Evolutionary conservation across 352 stramenopile species (phyloP).

Genomic region (Phytophthora palmivora): DNA sequence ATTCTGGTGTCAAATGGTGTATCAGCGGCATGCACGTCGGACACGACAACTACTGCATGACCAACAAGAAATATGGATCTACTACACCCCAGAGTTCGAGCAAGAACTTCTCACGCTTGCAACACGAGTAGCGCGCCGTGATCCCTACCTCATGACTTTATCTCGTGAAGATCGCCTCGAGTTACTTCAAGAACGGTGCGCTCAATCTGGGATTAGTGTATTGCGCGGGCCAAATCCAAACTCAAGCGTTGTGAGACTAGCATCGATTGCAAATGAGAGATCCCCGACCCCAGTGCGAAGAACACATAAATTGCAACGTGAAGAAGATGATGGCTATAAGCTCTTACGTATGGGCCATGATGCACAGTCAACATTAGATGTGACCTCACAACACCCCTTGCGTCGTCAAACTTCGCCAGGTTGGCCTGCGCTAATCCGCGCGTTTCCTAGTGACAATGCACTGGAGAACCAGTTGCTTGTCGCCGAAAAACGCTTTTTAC

Average conservation of each 20-base stretch:
- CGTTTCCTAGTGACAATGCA: conserved; percentile 53
- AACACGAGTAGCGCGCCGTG: conserved; percentile 52
- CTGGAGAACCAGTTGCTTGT: conserved; percentile 63
- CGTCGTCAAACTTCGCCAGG: conserved; percentile 2
- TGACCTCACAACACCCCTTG: conserved; percentile 1
- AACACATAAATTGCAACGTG: conserved; percentile 8
- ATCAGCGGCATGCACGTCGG: conserved; percentile 65
- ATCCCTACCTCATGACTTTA: conserved; percentile 74
- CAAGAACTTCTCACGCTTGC: conserved; percentile 63
- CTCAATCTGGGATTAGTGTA: conserved; percentile 63
- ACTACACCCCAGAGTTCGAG: conserved; percentile 70
- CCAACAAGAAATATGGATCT: conserved; percentile 77
- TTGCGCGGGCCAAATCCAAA: conserved; percentile 52
- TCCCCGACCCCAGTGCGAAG: conserved; percentile 1
- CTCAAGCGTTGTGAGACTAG: conserved; percentile 31
- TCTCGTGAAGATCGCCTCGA: conserved; percentile 45
- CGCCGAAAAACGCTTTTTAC: conserved; percentile 65
- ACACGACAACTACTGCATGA: conserved; percentile 58
- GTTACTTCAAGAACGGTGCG: conserved; percentile 58
- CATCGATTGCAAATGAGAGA: conserved; percentile 16
- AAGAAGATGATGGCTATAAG: conserved; percentile 35
- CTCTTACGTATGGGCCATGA: conserved; percentile 25
- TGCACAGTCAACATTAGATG: conserved; percentile 28
- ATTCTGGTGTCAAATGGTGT: conserved; percentile 82
- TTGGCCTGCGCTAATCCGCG: conserved; percentile 53